These are phyloP conservation scores for Sporothrix sp. DNA, from an alignment of 2,329 filamentous ascomycete genomes.

Conservation along the genomic window DNA sequence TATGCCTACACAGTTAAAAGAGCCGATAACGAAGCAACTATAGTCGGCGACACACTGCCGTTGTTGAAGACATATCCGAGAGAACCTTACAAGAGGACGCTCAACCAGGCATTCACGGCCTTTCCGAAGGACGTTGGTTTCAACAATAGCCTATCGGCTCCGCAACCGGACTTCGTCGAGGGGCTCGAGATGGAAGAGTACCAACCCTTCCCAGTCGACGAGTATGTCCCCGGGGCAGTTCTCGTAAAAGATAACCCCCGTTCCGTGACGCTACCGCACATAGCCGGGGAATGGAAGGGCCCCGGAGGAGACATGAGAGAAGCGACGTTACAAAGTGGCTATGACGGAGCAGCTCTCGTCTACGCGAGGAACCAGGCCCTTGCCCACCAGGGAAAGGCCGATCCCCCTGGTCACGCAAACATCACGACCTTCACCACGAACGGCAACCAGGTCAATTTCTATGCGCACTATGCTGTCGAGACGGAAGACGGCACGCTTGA, in stretches of 20 bases:
- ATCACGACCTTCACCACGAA: conserved; percentile 23
- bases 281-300: conserved; percentile 22
- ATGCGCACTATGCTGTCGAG: conserved; percentile 20
- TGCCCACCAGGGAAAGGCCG: conserved; percentile 13
- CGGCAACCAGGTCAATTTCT: conserved; percentile 20
- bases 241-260: conserved; percentile 14
- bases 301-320: conserved; percentile 13
- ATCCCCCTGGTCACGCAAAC: conserved; percentile 17
- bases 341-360: conserved; percentile 23
- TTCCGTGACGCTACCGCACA: conserved; percentile 22
- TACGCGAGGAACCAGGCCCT: conserved; percentile 22
- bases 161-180: conserved; percentile 23
- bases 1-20: conserved; percentile 11
- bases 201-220: conserved; percentile 12
- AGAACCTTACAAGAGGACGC: not conserved
- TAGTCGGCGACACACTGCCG: conserved; percentile 12
- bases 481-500: not conserved
- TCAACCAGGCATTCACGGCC: conserved; percentile 15
- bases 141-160: conserved; percentile 21
- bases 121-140: conserved; percentile 22
- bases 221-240: conserved; percentile 15
- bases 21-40: conserved; percentile 17
- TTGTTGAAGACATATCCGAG: conserved; percentile 18
- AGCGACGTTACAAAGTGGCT: conserved; percentile 10
- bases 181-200: conserved; percentile 16